These are phyloP conservation scores for Corniculantispora saksenae DNA, from an alignment of 2,329 filamentous ascomycete genomes.

Conservation along the genomic window DNA sequence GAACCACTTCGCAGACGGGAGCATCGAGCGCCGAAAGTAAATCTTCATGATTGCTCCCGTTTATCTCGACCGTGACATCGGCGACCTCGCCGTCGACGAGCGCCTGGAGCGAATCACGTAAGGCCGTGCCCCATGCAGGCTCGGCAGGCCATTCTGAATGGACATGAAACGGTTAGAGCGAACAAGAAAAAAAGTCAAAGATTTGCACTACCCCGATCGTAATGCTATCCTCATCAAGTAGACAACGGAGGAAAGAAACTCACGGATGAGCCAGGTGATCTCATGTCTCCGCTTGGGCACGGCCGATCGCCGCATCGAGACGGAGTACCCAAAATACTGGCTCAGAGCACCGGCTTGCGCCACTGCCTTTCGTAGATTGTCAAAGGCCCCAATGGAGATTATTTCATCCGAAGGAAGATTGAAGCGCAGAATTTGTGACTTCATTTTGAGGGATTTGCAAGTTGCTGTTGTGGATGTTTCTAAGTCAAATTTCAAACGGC, in stretches of 20 bases:
- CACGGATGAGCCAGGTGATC: conserved; percentile 15
- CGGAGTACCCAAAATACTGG: conserved; percentile 16
- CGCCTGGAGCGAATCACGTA: not conserved
- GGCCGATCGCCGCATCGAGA: not conserved
- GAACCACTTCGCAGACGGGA: conserved; percentile 10
- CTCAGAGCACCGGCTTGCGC: conserved; percentile 8
- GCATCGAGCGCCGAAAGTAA: conserved; percentile 7
- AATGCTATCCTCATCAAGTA: not conserved
- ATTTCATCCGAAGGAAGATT: not conserved
- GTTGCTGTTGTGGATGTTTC: not conserved
- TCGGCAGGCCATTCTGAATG: conserved; percentile 2
- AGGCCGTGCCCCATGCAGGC: not conserved
- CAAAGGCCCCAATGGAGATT: not conserved
- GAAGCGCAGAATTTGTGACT: conserved; percentile 3
- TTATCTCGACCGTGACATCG: conserved; percentile 5
- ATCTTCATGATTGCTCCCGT: not conserved
- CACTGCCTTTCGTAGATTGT: not conserved
- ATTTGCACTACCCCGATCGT: no score
- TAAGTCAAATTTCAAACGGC: no score
- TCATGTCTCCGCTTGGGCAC: conserved; percentile 12
- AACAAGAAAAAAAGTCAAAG: no score
- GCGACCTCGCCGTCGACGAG: not conserved
- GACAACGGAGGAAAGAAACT: not conserved
- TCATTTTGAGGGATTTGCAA: not conserved
- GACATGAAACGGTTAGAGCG: not conserved